Conservation (phyloP, 2,329 filamentous ascomycete species). For the Lasiodiplodia hormozganensis region DNA sequence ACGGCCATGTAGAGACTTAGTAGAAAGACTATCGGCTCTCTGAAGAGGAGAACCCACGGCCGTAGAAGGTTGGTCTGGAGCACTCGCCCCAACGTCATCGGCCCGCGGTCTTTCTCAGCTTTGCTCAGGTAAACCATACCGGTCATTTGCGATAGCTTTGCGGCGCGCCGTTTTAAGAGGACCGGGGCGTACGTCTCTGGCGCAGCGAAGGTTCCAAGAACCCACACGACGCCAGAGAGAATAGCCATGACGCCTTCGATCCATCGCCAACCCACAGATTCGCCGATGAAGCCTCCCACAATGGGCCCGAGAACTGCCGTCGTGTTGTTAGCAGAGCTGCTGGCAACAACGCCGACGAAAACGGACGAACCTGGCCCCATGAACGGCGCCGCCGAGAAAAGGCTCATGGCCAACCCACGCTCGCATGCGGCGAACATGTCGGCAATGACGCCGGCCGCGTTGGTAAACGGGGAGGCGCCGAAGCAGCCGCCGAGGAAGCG, state of each 20-base stretch:
- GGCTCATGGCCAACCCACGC: conserved; percentile 45
- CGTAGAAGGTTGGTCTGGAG: conserved; percentile 66
- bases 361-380: conserved; percentile 39
- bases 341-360: conserved; percentile 33
- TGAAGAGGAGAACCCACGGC: conserved; percentile 73
- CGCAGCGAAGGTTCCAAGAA: conserved; percentile 42
- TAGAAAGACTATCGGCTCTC: conserved; percentile 72
- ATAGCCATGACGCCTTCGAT: conserved; percentile 49
- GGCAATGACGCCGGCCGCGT: conserved; percentile 50
- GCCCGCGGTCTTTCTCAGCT: conserved; percentile 46
- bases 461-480: conserved; percentile 67
- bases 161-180: conserved; percentile 58
- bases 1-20: conserved; percentile 71
- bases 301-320: conserved; percentile 45
- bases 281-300: conserved; percentile 44
- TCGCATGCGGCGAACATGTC: conserved; percentile 48
- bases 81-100: conserved; percentile 52
- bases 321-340: too few relatives aligned
- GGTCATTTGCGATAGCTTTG: conserved; percentile 54
- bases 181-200: conserved; percentile 57
- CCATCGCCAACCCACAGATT: conserved; percentile 45
- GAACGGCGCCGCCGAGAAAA: conserved; percentile 51
- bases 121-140: conserved; percentile 58
- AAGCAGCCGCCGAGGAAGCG: conserved; percentile 72
- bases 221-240: conserved; percentile 41